Evolutionary conservation across 1,139 yeast genomes (phyloP).

Genomic region (Pneumocystis oryctolagi): DNA sequence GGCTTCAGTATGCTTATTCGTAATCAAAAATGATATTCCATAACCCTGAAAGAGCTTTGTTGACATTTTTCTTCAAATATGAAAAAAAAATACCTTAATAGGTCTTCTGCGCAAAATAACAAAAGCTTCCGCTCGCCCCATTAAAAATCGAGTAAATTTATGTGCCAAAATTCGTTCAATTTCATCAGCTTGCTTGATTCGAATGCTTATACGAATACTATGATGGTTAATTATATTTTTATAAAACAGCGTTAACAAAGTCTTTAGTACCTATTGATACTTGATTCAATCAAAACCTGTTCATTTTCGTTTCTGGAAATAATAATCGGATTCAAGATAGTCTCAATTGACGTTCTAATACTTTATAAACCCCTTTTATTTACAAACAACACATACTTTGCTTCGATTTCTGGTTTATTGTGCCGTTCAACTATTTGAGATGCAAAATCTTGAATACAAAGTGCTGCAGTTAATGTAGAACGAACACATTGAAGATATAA

Average conservation of each 20-base stretch:
- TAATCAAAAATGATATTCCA: conserved; percentile 82
- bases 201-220: conserved; percentile 56
- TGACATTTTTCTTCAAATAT: too few relatives aligned
- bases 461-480: conserved; percentile 85
- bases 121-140: conserved; percentile 90
- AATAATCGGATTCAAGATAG: conserved; percentile 74
- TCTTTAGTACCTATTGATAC: conserved; percentile 44
- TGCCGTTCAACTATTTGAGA: conserved; percentile 94
- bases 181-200: conserved; percentile 94
- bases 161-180: conserved; percentile 88
- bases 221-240: background rate
- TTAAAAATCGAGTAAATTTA: conserved; percentile 81
- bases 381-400: conserved; percentile 24
- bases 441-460: conserved; percentile 84
- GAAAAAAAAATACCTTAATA: conserved; percentile 30
- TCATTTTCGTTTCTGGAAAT: conserved; percentile 91
- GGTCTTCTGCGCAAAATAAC: conserved; percentile 85
- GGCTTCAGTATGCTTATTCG: conserved; percentile 88
- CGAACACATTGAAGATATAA: conserved; percentile 93
- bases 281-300: conserved; percentile 80
- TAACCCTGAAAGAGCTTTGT: conserved; percentile 36
- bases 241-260: background rate
- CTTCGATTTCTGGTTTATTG: conserved; percentile 93
- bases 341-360: conserved; percentile 53
- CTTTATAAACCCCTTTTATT: conserved; percentile 7